Evolutionary conservation across 495 filamentous ascomycete species (phyloP).

Genomic region (Neurospora terricola): DNA sequence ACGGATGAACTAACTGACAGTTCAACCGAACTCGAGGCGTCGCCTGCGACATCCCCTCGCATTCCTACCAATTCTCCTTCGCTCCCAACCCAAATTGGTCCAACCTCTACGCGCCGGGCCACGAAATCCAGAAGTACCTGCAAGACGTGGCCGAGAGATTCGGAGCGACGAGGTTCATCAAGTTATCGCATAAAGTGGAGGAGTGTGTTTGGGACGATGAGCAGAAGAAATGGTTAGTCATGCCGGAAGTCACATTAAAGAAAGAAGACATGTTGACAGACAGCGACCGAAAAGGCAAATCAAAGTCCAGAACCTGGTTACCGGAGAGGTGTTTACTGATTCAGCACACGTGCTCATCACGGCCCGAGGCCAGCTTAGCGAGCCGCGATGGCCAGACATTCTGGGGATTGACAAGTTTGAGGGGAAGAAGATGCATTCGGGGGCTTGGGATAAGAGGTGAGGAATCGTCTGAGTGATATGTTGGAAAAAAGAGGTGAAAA

Average conservation of each 20-base stretch:
- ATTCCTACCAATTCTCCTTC: slow-evolving; percentile 57
- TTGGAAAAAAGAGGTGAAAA: background rate
- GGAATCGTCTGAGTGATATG: background rate
- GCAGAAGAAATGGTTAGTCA: slow-evolving; percentile 43
- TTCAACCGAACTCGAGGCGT: slow-evolving; percentile 14
- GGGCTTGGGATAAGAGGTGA: slow-evolving; percentile 35
- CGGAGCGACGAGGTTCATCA: slow-evolving; percentile 40
- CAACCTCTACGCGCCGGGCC: slow-evolving; percentile 52
- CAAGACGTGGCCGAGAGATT: slow-evolving; percentile 48
- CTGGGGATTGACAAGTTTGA: slow-evolving; percentile 43
- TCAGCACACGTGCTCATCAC: slow-evolving; percentile 50
- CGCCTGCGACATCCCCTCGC: slow-evolving; percentile 37
- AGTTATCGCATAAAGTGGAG: slow-evolving; percentile 28
- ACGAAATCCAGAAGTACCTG: slow-evolving; percentile 54
- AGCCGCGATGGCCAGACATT: slow-evolving; percentile 48
- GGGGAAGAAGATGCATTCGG: slow-evolving; percentile 49
- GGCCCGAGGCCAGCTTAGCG: slow-evolving; percentile 56
- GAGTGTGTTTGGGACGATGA: slow-evolving; percentile 44
- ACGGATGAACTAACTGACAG: background rate
- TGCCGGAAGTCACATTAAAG: too few species aligned
- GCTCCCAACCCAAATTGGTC: slow-evolving; percentile 57
- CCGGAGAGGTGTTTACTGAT: slow-evolving; percentile 26
- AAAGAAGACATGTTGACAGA: background rate
- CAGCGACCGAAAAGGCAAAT: slow-evolving; percentile 10
- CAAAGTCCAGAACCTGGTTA: slow-evolving; percentile 21